These are phyloP conservation scores for Fraxinus xanthoxyloides DNA, from an alignment of 305 asterid species.

Conservation along the genomic window DNA sequence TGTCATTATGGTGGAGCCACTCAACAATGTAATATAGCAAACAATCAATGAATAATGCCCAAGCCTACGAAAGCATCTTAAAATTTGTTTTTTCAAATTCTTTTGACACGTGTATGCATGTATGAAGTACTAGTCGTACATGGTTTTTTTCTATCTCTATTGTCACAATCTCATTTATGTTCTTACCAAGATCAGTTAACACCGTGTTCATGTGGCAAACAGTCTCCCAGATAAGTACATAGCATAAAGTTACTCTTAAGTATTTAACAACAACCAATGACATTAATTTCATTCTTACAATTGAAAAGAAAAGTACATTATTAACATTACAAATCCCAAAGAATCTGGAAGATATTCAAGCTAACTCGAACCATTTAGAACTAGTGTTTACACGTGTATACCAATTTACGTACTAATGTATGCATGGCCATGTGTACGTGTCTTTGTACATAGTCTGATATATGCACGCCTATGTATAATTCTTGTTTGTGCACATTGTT, in stretches of 20 bases:
- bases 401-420: constrained; percentile 1
- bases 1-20: not conserved
- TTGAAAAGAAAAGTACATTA: not conserved
- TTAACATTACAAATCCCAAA: not conserved
- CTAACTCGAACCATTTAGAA: not conserved
- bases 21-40: not conserved
- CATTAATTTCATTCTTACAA: not conserved
- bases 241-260: not conserved
- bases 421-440: not conserved
- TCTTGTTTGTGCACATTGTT: constrained; percentile 1
- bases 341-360: not conserved
- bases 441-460: not conserved
- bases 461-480: not conserved
- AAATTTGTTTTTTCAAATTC: not conserved
- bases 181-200: not conserved
- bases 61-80: not conserved
- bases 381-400: not conserved
- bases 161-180: not conserved
- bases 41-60: not conserved
- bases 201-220: not conserved
- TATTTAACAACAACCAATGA: not conserved
- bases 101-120: not conserved
- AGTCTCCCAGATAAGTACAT: not conserved
- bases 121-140: not conserved
- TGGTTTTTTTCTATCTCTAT: not conserved